Percentiles rank a stretch among this genome's conserved stretches.
phyloP scores from a whole-genome alignment of 768 basidiomycete species.

The Rubroboletus satanas region DNA sequence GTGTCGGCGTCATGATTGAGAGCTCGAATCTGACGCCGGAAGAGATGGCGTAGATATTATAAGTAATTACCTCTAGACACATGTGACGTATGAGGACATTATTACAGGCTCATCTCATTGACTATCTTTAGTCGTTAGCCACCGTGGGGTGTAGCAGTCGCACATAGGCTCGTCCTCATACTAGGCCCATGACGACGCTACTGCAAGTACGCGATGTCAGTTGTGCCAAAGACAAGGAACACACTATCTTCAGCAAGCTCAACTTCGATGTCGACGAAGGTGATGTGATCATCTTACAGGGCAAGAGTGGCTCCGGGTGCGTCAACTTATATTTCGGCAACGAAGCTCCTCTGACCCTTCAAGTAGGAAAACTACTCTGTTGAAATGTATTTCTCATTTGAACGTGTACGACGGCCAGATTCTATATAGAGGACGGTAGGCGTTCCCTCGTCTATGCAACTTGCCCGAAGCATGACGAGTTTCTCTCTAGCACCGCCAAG shows the following conservation, averaged over 20 bases:
- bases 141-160: constrained; percentile 17
- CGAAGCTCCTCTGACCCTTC: constrained; percentile 3
- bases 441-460: neutral
- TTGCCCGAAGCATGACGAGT: neutral
- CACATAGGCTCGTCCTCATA: neutral
- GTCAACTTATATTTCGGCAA: constrained; percentile 4
- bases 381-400: constrained; percentile 83
- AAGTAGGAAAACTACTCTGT: constrained; percentile 61
- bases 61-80: constrained; percentile 29
- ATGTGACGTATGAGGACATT: constrained; percentile 18
- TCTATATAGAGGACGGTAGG: constrained; percentile 63
- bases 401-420: constrained; percentile 66
- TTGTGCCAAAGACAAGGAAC: constrained; percentile 44
- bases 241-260: constrained; percentile 56
- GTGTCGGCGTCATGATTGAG: constrained; percentile 98
- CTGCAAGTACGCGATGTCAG: constrained; percentile 53
- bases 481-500: constrained; percentile 42
- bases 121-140: neutral
- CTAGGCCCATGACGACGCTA: constrained; percentile 26
- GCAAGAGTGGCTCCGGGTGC: constrained; percentile 74
- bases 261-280: constrained; percentile 63
- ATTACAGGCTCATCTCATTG: constrained; percentile 15
- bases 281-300: constrained; percentile 75
- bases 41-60: constrained; percentile 59
- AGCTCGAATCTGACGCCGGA: constrained; percentile 75